A percentile compares a stretch with the other conserved stretches of the same genome.
phyloP scores from a whole-genome alignment of 805 yeast genomes.

The Candida orba region DNA sequence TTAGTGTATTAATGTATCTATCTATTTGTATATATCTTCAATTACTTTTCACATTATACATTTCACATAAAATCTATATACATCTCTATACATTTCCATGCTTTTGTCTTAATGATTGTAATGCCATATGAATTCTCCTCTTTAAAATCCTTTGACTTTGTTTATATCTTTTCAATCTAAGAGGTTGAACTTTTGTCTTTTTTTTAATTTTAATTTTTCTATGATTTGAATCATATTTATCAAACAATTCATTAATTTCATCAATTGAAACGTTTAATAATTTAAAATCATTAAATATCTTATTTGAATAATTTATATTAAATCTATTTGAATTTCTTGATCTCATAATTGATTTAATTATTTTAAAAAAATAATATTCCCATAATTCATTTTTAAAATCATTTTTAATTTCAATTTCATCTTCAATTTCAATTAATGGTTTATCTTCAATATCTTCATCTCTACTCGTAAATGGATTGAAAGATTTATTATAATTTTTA shows the following conservation, averaged over 20 bases:
- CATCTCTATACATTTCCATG: too few species aligned
- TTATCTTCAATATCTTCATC: not conserved
- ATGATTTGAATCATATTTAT: not conserved
- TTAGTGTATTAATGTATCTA: too few species aligned
- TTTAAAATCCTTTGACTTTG: too few species aligned
- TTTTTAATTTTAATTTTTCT: too few species aligned
- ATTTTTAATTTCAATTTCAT: not conserved
- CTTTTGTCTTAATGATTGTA: too few species aligned
- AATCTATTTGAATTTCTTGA: not conserved
- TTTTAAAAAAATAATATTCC: conserved; percentile 2
- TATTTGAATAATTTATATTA: not conserved
- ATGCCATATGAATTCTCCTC: too few species aligned
- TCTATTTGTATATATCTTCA: too few species aligned
- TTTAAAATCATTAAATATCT: not conserved
- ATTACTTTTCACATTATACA: too few species aligned
- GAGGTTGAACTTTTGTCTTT: too few species aligned
- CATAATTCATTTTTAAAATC: not conserved
- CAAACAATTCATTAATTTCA: not conserved
- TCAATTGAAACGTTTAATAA: not conserved
- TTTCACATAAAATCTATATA: too few species aligned
- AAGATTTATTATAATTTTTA: not conserved
- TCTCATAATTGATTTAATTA: conserved; percentile 1
- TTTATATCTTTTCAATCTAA: too few species aligned
- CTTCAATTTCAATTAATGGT: not conserved
- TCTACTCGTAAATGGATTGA: not conserved